These are phyloP conservation scores for Didymella arachidicola DNA, from an alignment of 2,329 filamentous ascomycete genomes.

Conservation along the genomic window DNA sequence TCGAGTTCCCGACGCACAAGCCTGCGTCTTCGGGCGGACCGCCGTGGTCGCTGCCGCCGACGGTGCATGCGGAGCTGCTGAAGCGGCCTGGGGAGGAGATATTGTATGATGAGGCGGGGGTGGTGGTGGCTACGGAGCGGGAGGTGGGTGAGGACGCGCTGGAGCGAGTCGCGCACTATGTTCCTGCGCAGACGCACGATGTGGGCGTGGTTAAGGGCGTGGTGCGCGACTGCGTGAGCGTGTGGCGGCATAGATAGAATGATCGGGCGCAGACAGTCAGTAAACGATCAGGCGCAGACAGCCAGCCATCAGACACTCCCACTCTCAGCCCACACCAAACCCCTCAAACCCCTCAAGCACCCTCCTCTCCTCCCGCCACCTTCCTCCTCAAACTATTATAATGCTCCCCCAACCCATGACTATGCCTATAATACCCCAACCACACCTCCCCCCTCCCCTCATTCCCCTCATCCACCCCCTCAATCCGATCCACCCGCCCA, in stretches of 20 bases:
- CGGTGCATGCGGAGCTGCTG: conserved; percentile 76
- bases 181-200: conserved; percentile 64
- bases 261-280: no score
- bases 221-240: conserved; percentile 58
- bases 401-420: conserved; percentile 93
- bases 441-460: conserved; percentile 70
- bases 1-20: conserved; percentile 83
- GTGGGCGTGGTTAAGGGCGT: conserved; percentile 57
- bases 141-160: conserved; percentile 52
- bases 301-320: no score
- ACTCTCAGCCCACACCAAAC: no score
- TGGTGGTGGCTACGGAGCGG: conserved; percentile 58
- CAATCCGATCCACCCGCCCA: conserved; percentile 79
- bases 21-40: conserved; percentile 71
- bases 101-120: conserved; percentile 64
- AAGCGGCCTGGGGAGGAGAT: conserved; percentile 72
- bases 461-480: conserved; percentile 56
- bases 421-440: conserved; percentile 94
- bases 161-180: conserved; percentile 61
- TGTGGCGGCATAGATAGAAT: conserved; percentile 53
- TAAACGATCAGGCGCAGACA: no score
- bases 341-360: neutral
- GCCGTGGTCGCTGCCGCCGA: conserved; percentile 73
- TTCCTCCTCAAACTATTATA: conserved; percentile 80
- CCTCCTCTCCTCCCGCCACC: conserved; percentile 11